These are phyloP conservation scores for Lactifluus volemus DNA, from an alignment of 768 basidiomycete species.

Conservation along the genomic window DNA sequence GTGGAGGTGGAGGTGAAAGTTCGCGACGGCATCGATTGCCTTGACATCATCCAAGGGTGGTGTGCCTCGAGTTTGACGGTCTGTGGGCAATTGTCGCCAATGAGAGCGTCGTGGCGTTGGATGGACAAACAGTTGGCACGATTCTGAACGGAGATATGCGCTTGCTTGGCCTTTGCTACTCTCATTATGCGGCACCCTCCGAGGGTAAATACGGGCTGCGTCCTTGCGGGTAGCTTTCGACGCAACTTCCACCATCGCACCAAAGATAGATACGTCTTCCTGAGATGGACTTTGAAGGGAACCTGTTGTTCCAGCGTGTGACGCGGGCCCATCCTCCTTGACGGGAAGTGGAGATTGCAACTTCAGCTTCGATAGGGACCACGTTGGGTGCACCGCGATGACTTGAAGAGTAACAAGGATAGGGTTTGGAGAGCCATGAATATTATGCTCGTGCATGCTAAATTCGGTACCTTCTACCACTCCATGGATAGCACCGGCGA, in stretches of 20 bases:
- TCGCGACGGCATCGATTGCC: slow-evolving; percentile 44
- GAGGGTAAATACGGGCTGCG: slow-evolving; percentile 28
- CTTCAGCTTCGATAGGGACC: slow-evolving; percentile 43
- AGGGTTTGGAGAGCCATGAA: slow-evolving; percentile 48
- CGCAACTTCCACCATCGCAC: slow-evolving; percentile 37
- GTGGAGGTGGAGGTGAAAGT: slow-evolving; percentile 50
- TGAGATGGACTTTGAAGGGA: slow-evolving; percentile 47
- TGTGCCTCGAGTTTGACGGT: slow-evolving; percentile 32
- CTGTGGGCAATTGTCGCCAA: slow-evolving; percentile 30
- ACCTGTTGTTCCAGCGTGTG: slow-evolving; percentile 46
- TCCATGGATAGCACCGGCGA: slow-evolving; percentile 54
- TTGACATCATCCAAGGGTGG: slow-evolving; percentile 30
- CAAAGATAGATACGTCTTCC: slow-evolving; percentile 39
- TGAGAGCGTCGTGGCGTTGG: slow-evolving; percentile 37
- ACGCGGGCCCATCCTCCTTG: slow-evolving; percentile 44
- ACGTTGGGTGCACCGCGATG: slow-evolving; percentile 47
- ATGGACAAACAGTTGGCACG: slow-evolving; percentile 33
- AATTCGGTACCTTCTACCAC: slow-evolving; percentile 56
- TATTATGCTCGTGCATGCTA: slow-evolving; percentile 53
- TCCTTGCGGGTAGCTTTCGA: slow-evolving; percentile 29
- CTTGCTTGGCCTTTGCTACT: slow-evolving; percentile 35
- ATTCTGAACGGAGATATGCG: slow-evolving; percentile 44
- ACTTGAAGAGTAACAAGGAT: slow-evolving; percentile 42
- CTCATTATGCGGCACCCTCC: slow-evolving; percentile 39
- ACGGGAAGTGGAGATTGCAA: slow-evolving; percentile 26